Evolutionary conservation across 306 rosid species (phyloP).

Genomic region (Crotalaria pallida): DNA sequence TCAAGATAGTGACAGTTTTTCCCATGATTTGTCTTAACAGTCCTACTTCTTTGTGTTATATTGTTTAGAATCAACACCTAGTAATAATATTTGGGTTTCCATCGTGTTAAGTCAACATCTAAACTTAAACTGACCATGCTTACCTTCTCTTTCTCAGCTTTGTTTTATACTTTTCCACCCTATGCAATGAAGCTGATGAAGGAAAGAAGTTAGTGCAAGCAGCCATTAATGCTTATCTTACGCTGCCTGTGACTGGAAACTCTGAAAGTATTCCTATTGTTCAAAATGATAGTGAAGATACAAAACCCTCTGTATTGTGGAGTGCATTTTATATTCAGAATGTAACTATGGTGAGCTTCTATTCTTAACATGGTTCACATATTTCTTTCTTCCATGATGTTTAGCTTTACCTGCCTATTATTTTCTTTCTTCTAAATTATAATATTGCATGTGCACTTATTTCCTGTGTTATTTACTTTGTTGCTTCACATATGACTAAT

Average conservation of each 20-base stretch:
- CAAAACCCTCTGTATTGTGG: conserved; percentile 70
- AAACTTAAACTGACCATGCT: conserved; percentile 24
- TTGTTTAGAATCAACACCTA: conserved; percentile 3
- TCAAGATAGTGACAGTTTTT: not conserved
- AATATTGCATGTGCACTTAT: not conserved
- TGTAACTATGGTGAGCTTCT: conserved; percentile 47
- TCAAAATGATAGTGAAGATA: conserved; percentile 41
- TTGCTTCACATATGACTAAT: not conserved
- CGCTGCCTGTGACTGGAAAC: conserved; percentile 41
- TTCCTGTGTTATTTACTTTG: conserved; percentile 2
- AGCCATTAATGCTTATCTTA: conserved; percentile 55
- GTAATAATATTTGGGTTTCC: not conserved
- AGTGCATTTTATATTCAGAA: conserved; percentile 74
- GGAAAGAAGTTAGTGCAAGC: conserved; percentile 60
- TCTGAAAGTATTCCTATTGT: conserved; percentile 40
- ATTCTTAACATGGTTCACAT: not conserved
- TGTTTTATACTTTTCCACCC: conserved; percentile 61
- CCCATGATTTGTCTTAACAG: not conserved
- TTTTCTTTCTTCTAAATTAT: too few species aligned
- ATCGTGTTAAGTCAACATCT: conserved; percentile 7
- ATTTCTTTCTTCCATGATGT: not conserved
- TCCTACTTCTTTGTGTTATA: not conserved
- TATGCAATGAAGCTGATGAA: conserved; percentile 59
- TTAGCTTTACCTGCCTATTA: conserved; percentile 24
- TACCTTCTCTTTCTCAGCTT: conserved; percentile 48